Conservation (phyloP, 2,329 filamentous ascomycete genomes). For the Aaosphaeria arxii region DNA sequence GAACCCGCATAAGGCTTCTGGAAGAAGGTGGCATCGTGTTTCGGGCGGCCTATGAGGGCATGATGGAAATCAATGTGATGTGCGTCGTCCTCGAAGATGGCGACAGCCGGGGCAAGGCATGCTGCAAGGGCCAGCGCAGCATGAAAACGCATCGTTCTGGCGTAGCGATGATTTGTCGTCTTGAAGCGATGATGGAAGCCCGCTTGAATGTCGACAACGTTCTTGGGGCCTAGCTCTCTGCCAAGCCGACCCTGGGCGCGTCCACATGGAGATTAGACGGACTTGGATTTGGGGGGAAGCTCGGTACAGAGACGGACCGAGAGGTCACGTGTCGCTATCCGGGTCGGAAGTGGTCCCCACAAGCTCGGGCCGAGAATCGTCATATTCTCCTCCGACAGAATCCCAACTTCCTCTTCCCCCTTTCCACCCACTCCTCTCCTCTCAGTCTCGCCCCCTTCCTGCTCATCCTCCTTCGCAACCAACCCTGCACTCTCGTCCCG, state of each 20-base stretch:
- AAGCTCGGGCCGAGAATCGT: no score
- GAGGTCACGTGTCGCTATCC: no score
- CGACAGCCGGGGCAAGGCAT: constrained; percentile 53
- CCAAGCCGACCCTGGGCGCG: neutral
- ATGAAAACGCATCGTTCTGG: constrained; percentile 35
- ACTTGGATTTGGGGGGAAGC: no score
- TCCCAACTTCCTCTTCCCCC: no score
- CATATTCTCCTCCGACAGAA: no score
- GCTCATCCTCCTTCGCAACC: no score
- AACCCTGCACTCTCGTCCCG: no score
- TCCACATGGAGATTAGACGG: neutral
- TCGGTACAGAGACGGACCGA: no score
- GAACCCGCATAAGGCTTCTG: constrained; percentile 79
- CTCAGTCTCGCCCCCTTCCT: no score
- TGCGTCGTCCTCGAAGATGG: constrained; percentile 87
- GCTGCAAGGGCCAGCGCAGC: constrained; percentile 34
- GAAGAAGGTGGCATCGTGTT: constrained; percentile 86
- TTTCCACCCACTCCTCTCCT: no score
- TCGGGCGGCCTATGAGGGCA: constrained; percentile 79
- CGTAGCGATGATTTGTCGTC: neutral
- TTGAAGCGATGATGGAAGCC: neutral
- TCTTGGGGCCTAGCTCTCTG: no score
- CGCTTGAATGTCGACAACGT: neutral
- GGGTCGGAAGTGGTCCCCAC: no score
- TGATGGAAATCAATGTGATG: constrained; percentile 91